These are phyloP conservation scores for Pythium grandisporangium DNA, from an alignment of 352 stramenopile species.

Conservation along the genomic window DNA sequence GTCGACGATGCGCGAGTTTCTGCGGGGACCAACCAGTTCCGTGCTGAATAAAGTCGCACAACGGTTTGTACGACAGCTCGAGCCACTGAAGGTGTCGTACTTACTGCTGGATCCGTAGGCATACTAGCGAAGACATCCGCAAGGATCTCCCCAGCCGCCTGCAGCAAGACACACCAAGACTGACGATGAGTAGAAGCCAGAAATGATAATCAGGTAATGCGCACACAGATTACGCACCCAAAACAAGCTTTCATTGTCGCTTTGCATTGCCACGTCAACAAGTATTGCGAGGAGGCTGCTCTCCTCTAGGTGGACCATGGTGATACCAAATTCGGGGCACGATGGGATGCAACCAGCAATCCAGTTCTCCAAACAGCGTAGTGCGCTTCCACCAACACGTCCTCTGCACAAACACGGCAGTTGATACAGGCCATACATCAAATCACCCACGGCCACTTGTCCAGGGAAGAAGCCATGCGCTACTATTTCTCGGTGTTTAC, in stretches of 20 bases:
- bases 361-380: conserved; percentile 64
- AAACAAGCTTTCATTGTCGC: conserved; percentile 24
- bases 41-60: no score
- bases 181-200: no score
- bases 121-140: conserved; percentile 44
- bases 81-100: no score
- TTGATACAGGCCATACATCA: no score
- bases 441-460: neutral
- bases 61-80: no score
- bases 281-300: conserved; percentile 35
- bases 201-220: no score
- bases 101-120: neutral
- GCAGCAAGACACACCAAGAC: no score
- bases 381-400: no score
- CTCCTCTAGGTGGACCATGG: conserved; percentile 18
- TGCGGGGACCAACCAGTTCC: no score
- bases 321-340: conserved; percentile 38
- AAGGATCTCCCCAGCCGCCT: conserved; percentile 55
- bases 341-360: conserved; percentile 40
- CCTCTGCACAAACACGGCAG: no score
- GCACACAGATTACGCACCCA: conserved; percentile 17
- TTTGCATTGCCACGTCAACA: conserved; percentile 16
- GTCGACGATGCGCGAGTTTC: no score
- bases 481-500: neutral
- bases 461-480: neutral